Evolutionary conservation across 768 basidiomycete species (phyloP).

Genomic region (Hygrocybe punicea): DNA sequence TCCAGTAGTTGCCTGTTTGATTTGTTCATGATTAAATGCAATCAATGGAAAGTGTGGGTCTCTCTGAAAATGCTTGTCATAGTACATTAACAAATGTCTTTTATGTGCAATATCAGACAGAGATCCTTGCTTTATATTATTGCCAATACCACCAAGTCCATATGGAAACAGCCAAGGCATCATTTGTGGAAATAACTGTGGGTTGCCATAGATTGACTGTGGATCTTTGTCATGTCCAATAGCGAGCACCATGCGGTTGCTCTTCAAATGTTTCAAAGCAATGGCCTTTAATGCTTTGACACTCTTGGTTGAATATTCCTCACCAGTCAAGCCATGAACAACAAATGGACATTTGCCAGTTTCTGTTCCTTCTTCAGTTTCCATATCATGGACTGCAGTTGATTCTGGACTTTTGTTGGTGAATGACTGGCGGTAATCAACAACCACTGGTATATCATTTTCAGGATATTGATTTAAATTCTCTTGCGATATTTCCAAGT

Average conservation of each 20-base stretch:
- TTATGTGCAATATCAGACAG: conserved; percentile 24
- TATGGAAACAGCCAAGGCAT: conserved; percentile 42
- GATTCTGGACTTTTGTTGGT: conserved; percentile 8
- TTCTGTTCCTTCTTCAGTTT: conserved; percentile 19
- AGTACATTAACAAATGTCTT: conserved; percentile 21
- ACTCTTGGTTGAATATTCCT: conserved; percentile 11
- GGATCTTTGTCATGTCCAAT: conserved; percentile 17
- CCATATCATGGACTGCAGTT: conserved; percentile 15
- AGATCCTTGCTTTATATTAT: background rate
- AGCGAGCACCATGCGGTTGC: conserved; percentile 14
- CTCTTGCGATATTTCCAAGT: conserved; percentile 19
- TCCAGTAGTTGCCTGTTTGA: conserved; percentile 19
- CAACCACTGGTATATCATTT: conserved; percentile 11
- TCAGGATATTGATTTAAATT: conserved; percentile 14
- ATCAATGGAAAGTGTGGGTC: conserved; percentile 26
- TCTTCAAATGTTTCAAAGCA: conserved; percentile 13
- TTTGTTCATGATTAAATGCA: conserved; percentile 32
- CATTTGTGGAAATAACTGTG: conserved; percentile 28
- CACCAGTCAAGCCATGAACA: conserved; percentile 26
- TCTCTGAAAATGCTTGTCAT: conserved; percentile 29
- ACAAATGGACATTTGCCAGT: conserved; percentile 25
- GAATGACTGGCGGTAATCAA: conserved; percentile 11
- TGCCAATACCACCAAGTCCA: conserved; percentile 31
- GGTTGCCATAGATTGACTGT: conserved; percentile 24
- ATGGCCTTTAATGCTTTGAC: conserved; percentile 15